Evolutionary conservation across 176 grass and related monocot genomes (phyloP), one percentile per base, ranked within the genome.

Genomic region (Pontederia paniculata): DNA sequence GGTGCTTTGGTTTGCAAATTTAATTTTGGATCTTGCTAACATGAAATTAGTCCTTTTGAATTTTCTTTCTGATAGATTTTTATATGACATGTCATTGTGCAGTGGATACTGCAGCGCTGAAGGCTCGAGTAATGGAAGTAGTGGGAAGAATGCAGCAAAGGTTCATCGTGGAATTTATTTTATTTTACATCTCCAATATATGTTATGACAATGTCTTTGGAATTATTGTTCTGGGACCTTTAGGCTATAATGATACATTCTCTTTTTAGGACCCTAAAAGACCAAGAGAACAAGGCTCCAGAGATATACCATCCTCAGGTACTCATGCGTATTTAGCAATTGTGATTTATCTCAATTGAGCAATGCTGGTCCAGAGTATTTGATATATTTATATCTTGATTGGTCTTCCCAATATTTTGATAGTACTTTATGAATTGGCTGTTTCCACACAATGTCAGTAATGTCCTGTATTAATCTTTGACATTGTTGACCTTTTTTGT

Each of bases 51-150:
- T 22, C 6, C 44, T 1, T 23, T n/a, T 11, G 69, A 13, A 60
- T 20, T 65, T 2, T 14, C 15, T 43, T 76, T 16, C 23, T 48
- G 55, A 47, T 66, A n/a, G n/a, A 62, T 21, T 75, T 28, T 62
- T 51, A 63, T 8, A 10, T 47, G 17, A 64, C 23, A 19, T 63
- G 10, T 8, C 10, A n/a, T 13, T 72, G 23, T 81, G 31, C 67
- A 74, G 67, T 74, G 70, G 61, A 41, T 72, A 73, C 73, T 66
- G 70, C 50, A 95, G 85, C 67, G 46, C 78, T 62, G 89, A 83
- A 73, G 85, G 81, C 53, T 95, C 81, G 9, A 77, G 80, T 59
- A 63, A 83, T 67, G 78, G 69, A 80, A 63, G 60, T 63, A 44
- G 47, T 63, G 60, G 42, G 22, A 80, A 63, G 48, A 70, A 80